Evolutionary conservation across 345 rosid genomes (phyloP).

Genomic region (Eucalyptus coolabah): DNA sequence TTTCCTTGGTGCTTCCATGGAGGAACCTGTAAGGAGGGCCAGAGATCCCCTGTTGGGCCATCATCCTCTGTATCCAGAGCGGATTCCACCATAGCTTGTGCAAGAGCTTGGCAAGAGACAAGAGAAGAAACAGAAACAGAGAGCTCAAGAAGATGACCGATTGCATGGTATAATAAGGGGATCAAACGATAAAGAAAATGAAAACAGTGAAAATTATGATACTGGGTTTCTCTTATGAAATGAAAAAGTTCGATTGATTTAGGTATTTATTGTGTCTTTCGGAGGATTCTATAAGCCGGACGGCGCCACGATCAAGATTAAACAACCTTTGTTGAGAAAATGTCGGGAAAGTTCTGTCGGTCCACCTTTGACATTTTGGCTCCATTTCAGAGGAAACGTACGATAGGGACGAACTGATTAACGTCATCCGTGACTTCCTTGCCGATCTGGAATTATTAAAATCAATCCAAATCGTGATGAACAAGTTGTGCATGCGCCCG

Average conservation of each 20-base stretch:
- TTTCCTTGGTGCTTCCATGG: neutral
- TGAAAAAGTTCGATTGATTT: neutral
- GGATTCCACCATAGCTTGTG: conserved; percentile 4
- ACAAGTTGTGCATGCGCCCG: neutral
- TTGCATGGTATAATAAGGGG: neutral
- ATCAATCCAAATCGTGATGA: neutral
- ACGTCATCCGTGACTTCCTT: neutral
- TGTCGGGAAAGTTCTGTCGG: neutral
- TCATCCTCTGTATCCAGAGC: neutral
- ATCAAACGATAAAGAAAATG: neutral
- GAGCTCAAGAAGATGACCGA: neutral
- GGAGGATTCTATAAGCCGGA: neutral
- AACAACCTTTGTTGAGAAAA: neutral
- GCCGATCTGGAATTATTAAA: neutral
- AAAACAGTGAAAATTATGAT: neutral
- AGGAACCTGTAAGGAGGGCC: conserved; percentile 1
- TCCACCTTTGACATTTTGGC: neutral
- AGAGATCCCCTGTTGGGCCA: neutral
- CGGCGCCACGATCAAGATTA: neutral
- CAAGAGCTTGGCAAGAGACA: neutral
- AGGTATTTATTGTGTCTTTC: neutral
- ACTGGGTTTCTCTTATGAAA: neutral
- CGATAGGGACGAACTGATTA: neutral
- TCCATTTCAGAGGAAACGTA: neutral
- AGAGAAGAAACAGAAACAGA: neutral